phyloP scores from a whole-genome alignment of 306 rosid genomes.

The Sphenostylis stenocarpa region DNA sequence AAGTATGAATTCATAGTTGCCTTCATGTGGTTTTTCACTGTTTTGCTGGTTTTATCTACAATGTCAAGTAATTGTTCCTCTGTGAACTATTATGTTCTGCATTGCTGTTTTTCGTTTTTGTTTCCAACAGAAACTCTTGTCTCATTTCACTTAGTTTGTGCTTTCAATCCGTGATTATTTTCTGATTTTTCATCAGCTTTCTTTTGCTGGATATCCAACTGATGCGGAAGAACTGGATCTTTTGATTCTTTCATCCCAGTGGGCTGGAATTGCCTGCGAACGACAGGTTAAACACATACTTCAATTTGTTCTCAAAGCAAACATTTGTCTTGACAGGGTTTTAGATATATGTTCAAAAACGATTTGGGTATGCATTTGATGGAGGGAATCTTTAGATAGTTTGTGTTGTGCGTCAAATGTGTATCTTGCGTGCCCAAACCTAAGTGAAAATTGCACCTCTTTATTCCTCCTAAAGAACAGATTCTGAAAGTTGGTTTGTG shows the following conservation, averaged over 20 bases:
- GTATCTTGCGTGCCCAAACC: neutral
- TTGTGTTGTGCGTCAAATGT: neutral
- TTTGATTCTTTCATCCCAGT: slow-evolving; percentile 79
- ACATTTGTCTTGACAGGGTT: neutral
- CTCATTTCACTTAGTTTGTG: slow-evolving; percentile 14
- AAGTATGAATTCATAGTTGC: slow-evolving; percentile 44
- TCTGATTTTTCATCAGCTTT: slow-evolving; percentile 53
- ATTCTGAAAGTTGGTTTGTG: neutral
- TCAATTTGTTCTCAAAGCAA: slow-evolving; percentile 3
- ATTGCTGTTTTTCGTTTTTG: neutral
- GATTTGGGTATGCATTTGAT: slow-evolving; percentile 6
- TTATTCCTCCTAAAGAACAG: slow-evolving; percentile 17
- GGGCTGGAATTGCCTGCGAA: slow-evolving; percentile 83
- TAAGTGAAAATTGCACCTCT: slow-evolving; percentile 17
- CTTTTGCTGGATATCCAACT: slow-evolving; percentile 56
- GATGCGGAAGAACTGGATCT: slow-evolving; percentile 63
- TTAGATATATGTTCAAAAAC: neutral
- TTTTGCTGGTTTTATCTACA: slow-evolving; percentile 7
- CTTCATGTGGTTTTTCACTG: slow-evolving; percentile 1
- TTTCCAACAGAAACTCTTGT: slow-evolving; percentile 1
- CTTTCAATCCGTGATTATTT: slow-evolving; percentile 23
- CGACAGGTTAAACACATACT: slow-evolving; percentile 65
- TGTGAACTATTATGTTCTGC: neutral
- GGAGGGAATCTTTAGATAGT: neutral
- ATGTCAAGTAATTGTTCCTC: slow-evolving; percentile 5